phyloP scores from a whole-genome alignment of 495 filamentous ascomycete species.

The Neurospora sp. region DNA sequence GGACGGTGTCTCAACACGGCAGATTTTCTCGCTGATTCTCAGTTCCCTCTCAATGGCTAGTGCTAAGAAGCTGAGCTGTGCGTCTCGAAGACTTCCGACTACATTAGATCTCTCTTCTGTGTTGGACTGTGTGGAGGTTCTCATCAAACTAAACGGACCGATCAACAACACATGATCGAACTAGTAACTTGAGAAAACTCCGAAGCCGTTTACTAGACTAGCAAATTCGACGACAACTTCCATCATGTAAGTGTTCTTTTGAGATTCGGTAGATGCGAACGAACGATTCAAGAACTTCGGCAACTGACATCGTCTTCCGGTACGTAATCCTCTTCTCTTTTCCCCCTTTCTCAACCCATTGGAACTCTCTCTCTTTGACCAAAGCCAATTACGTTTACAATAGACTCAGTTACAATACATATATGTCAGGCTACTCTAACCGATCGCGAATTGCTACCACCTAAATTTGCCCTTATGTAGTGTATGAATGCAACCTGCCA shows the following conservation, averaged over 20 bases:
- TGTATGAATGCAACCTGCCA: background rate
- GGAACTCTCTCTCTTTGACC: background rate
- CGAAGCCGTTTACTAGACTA: background rate
- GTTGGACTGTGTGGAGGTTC: background rate
- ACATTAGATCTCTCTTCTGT: background rate
- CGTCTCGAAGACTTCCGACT: background rate
- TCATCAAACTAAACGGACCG: background rate
- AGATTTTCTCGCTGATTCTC: background rate
- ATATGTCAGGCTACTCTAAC: background rate
- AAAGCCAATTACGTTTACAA: background rate
- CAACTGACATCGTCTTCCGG: background rate
- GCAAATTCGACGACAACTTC: background rate
- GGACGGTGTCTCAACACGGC: background rate
- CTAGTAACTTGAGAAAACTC: background rate
- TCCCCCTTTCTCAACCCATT: background rate
- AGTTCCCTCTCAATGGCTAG: background rate
- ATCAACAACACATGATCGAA: background rate
- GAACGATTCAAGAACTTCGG: background rate
- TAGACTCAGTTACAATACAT: background rate
- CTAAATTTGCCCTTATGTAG: background rate
- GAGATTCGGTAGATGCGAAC: background rate
- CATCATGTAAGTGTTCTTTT: background rate
- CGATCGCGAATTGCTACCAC: background rate
- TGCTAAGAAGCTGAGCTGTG: no score
- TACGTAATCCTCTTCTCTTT: background rate